Evolutionary conservation across 768 basidiomycete species (phyloP).

Genomic region (Termitomyces sp.): DNA sequence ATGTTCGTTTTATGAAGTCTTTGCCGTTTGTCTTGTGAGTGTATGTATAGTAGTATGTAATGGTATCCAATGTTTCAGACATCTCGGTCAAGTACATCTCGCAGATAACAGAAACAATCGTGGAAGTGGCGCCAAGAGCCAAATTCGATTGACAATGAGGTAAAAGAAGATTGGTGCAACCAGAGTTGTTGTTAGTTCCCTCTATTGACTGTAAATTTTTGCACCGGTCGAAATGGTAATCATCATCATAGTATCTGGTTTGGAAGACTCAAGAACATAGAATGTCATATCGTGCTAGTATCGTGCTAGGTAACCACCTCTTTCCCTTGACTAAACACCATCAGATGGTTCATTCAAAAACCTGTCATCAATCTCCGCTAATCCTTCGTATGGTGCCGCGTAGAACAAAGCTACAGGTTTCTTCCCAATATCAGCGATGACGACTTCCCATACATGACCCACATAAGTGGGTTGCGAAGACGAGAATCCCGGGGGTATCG

Average conservation of each 20-base stretch:
- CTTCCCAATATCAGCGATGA: background rate
- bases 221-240: background rate
- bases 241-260: background rate
- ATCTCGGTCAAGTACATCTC: background rate
- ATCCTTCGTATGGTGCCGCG: background rate
- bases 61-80: background rate
- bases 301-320: background rate
- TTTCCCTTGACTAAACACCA: background rate
- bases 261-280: background rate
- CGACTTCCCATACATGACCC: slow-evolving; percentile 8
- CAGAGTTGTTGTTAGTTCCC: background rate
- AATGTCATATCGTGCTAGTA: too few species aligned
- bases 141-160: too few species aligned
- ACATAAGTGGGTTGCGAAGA: slow-evolving; percentile 6
- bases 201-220: background rate
- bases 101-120: background rate
- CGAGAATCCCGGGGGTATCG: background rate
- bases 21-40: background rate
- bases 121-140: background rate
- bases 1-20: too few species aligned
- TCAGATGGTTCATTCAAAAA: background rate
- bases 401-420: slow-evolving; percentile 3
- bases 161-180: too few species aligned
- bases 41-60: background rate
- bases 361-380: background rate